phyloP scores from a whole-genome alignment of 805 yeast genomes.

The Komagataella phaffii region DNA sequence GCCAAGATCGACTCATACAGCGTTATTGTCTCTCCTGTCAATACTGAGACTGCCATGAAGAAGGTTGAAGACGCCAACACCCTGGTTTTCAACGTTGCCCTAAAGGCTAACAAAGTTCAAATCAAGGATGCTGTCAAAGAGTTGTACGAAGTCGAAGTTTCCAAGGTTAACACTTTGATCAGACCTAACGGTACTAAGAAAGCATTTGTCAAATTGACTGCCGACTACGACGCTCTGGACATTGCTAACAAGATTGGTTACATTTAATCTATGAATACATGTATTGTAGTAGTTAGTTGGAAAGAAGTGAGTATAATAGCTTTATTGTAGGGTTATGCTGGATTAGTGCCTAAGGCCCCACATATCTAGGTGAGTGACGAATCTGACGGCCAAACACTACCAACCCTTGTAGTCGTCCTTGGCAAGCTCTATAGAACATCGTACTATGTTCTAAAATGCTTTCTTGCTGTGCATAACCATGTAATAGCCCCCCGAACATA shows the following conservation, averaged over 20 bases:
- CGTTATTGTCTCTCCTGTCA: conserved; percentile 87
- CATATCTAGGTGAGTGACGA: background rate
- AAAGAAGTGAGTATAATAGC: conserved; percentile 1
- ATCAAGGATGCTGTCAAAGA: conserved; percentile 97
- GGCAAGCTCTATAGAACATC: too few relatives aligned
- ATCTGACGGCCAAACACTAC: background rate
- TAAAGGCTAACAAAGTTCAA: conserved; percentile 96
- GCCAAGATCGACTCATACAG: conserved; percentile 94
- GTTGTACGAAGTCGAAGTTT: conserved; percentile 92
- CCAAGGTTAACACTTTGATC: conserved; percentile 89
- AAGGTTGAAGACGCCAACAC: conserved; percentile 99
- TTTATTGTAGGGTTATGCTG: background rate
- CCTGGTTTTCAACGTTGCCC: conserved; percentile 94
- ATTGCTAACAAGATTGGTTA: conserved; percentile 99
- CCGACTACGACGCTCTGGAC: conserved; percentile 98
- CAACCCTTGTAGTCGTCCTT: background rate
- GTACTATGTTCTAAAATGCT: too few relatives aligned
- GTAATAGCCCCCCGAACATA: too few relatives aligned
- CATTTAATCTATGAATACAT: conserved; percentile 44
- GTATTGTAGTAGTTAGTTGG: background rate
- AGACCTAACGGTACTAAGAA: conserved; percentile 99
- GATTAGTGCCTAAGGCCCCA: background rate
- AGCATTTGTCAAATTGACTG: conserved; percentile 98
- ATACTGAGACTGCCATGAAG: conserved; percentile 98
- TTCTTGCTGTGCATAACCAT: too few relatives aligned